A percentile compares a stretch with the other conserved stretches of the same genome.
Conservation (phyloP, 1,139 yeast genomes). For the Candida sanyaensis region DNA sequence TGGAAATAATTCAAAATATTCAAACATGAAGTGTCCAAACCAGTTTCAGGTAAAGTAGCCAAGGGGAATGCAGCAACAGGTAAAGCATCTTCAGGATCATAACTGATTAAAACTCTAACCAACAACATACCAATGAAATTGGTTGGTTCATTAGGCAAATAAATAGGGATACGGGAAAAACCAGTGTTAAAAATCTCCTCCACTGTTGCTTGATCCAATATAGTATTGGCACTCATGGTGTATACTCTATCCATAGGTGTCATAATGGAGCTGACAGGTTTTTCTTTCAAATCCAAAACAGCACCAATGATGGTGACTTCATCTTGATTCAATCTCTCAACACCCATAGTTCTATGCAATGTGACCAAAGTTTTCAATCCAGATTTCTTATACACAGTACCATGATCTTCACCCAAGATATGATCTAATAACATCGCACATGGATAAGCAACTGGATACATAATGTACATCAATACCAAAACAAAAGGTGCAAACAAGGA, state of each 20-base stretch:
- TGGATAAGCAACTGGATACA: slow-evolving; percentile 95
- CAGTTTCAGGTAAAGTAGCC: slow-evolving; percentile 95
- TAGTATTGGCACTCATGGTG: slow-evolving; percentile 82
- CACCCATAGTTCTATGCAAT: slow-evolving; percentile 93
- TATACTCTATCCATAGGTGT: slow-evolving; percentile 91
- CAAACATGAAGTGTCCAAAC: slow-evolving; percentile 87
- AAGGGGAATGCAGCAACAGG: slow-evolving; percentile 93
- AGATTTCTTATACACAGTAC: slow-evolving; percentile 88
- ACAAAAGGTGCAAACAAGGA: slow-evolving; percentile 92
- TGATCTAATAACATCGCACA: slow-evolving; percentile 79
- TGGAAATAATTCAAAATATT: slow-evolving; percentile 94
- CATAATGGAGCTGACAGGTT: slow-evolving; percentile 85
- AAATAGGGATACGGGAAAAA: slow-evolving; percentile 94
- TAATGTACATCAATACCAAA: slow-evolving; percentile 74
- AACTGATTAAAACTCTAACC: slow-evolving; percentile 88
- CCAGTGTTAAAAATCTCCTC: slow-evolving; percentile 94
- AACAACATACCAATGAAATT: slow-evolving; percentile 95
- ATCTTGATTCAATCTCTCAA: slow-evolving; percentile 87
- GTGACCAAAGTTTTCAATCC: slow-evolving; percentile 94
- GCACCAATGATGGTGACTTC: slow-evolving; percentile 96
- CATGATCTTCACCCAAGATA: slow-evolving; percentile 92
- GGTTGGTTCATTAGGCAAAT: slow-evolving; percentile 83
- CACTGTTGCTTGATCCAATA: slow-evolving; percentile 81
- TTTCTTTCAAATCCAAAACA: slow-evolving; percentile 90
- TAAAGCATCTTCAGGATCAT: slow-evolving; percentile 94